Evolutionary conservation across 495 filamentous ascomycete species (phyloP).

Genomic region (Xylaria acuta): DNA sequence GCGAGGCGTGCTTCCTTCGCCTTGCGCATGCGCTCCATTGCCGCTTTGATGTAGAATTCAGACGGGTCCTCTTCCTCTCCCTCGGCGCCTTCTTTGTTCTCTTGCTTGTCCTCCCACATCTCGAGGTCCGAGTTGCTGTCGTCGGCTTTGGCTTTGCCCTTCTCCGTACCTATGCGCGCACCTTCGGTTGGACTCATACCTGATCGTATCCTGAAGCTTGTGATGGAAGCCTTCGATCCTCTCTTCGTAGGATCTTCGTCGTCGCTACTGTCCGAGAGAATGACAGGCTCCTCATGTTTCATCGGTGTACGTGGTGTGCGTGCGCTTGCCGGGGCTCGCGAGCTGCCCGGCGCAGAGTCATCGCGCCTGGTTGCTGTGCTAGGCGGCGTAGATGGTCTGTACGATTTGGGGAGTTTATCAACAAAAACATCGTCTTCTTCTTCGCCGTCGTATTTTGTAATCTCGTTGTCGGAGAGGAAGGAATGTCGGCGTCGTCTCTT

Average conservation of each 20-base stretch:
- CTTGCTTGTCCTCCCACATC: constrained; percentile 6
- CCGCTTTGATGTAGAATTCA: constrained; percentile 42
- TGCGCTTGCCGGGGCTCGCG: constrained; percentile 10
- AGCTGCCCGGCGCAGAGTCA: constrained; percentile 14
- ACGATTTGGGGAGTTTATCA: constrained; percentile 20
- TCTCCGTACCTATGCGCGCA: neutral
- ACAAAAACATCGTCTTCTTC: constrained; percentile 28
- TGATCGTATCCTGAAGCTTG: neutral
- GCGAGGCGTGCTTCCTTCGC: constrained; percentile 35
- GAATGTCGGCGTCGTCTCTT: constrained; percentile 37
- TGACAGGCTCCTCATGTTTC: constrained; percentile 18
- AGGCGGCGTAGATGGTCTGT: constrained; percentile 27
- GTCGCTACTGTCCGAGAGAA: constrained; percentile 29
- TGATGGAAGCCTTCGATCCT: neutral
- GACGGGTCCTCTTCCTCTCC: constrained; percentile 35
- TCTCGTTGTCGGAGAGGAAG: constrained; percentile 32
- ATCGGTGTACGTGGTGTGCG: constrained; percentile 20
- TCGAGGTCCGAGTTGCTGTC: constrained; percentile 28
- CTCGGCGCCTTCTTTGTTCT: constrained; percentile 13
- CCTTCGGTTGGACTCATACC: neutral
- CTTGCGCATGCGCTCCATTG: constrained; percentile 36
- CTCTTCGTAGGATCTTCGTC: constrained; percentile 25
- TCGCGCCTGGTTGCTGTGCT: constrained; percentile 27
- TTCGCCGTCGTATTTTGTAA: constrained; percentile 13
- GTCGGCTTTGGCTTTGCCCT: constrained; percentile 27